Conservation (phyloP, 768 basidiomycete genomes). For the Suillus cothurnatus region DNA sequence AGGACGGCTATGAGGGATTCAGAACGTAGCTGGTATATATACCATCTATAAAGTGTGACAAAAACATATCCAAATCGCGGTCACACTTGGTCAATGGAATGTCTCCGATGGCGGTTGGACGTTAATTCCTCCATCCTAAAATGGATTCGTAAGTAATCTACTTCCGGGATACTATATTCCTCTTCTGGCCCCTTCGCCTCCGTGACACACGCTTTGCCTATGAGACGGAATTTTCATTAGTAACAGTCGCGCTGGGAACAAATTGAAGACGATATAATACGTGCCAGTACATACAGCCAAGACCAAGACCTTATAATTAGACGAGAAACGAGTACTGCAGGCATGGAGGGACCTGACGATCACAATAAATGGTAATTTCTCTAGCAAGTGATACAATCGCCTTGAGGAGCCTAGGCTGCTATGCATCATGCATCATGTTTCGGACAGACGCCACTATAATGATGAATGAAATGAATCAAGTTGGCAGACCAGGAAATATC, state of each 20-base stretch:
- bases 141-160: background rate
- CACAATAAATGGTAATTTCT: background rate
- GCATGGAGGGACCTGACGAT: background rate
- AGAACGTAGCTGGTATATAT: slow-evolving; percentile 26
- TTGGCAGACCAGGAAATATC: background rate
- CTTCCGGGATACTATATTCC: slow-evolving; percentile 1
- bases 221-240: slow-evolving; percentile 1
- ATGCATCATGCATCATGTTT: background rate
- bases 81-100: slow-evolving; percentile 22
- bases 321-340: background rate
- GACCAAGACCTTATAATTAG: background rate
- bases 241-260: slow-evolving; percentile 6
- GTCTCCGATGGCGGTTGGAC: slow-evolving; percentile 20
- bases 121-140: slow-evolving; percentile 17
- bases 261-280: background rate
- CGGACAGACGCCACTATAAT: background rate
- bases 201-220: slow-evolving; percentile 23
- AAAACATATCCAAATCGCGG: slow-evolving; percentile 38
- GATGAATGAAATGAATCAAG: background rate
- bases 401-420: background rate
- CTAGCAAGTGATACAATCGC: background rate
- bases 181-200: slow-evolving; percentile 17
- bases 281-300: background rate
- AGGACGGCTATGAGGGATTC: slow-evolving; percentile 14
- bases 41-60: slow-evolving; percentile 32